Evolutionary conservation across 2,329 filamentous ascomycete species (phyloP).

Genomic region (Penicillium capsulatum): DNA sequence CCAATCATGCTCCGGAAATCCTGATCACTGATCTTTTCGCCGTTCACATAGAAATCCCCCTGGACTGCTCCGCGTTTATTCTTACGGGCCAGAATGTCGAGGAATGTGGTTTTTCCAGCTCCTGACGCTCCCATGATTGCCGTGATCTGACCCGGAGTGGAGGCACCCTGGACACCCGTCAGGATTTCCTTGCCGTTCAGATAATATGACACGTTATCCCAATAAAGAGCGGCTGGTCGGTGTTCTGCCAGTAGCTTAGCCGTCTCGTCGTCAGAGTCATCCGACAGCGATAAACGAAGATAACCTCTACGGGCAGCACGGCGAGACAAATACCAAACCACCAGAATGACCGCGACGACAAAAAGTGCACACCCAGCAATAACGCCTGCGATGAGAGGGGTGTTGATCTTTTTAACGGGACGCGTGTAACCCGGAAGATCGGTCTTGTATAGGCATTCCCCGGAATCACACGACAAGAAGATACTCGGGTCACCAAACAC

Average conservation of each 20-base stretch:
- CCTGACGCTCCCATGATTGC: constrained; percentile 98
- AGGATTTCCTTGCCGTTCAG: constrained; percentile 87
- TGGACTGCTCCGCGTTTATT: constrained; percentile 80
- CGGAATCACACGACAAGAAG: constrained; percentile 71
- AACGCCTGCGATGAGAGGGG: constrained; percentile 87
- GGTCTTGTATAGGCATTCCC: constrained; percentile 89
- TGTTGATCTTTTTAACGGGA: constrained; percentile 93
- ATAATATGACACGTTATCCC: constrained; percentile 79
- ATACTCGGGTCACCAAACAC: constrained; percentile 94
- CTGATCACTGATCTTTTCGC: constrained; percentile 76
- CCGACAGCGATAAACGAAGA: constrained; percentile 69
- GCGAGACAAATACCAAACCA: constrained; percentile 83
- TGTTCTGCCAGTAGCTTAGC: constrained; percentile 86
- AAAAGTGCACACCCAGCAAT: constrained; percentile 85
- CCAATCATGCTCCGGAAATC: constrained; percentile 91
- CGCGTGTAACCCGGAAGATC: constrained; percentile 87
- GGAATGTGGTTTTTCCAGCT: constrained; percentile 93
- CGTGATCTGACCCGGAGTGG: constrained; percentile 91
- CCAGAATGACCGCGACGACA: constrained; percentile 76
- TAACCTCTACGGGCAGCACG: constrained; percentile 59
- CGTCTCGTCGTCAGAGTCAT: constrained; percentile 84
- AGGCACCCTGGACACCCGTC: constrained; percentile 72
- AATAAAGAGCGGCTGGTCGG: constrained; percentile 82
- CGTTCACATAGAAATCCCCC: constrained; percentile 89
- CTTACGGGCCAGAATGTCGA: constrained; percentile 93